phyloP scores from a whole-genome alignment of 1,139 yeast genomes.

The Hansenula anomala region DNA sequence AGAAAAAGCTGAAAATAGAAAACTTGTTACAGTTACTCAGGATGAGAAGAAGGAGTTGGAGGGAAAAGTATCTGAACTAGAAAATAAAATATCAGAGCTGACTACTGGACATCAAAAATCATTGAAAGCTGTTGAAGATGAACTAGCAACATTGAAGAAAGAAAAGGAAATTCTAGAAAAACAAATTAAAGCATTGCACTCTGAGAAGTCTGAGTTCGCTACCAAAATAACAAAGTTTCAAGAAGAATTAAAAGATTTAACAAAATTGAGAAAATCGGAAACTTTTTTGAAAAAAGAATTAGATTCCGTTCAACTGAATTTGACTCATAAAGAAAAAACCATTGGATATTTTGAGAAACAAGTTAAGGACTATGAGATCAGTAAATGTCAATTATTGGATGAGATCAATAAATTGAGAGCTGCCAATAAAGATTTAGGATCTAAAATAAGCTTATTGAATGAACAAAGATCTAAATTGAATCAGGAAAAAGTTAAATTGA shows the following conservation, averaged over 20 bases:
- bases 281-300: slow-evolving; percentile 21
- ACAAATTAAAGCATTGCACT: slow-evolving; percentile 27
- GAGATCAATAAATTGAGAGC: slow-evolving; percentile 22
- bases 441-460: slow-evolving; percentile 8
- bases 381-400: slow-evolving; percentile 21
- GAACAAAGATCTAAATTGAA: slow-evolving; percentile 27
- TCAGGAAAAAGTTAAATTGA: slow-evolving; percentile 33
- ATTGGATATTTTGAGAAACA: slow-evolving; percentile 42
- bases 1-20: slow-evolving; percentile 10
- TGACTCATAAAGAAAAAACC: slow-evolving; percentile 45
- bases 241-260: slow-evolving; percentile 28
- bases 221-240: slow-evolving; percentile 21
- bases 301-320: slow-evolving; percentile 12
- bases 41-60: slow-evolving; percentile 2
- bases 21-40: slow-evolving; percentile 1
- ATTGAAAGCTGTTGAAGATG: slow-evolving; percentile 4
- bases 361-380: slow-evolving; percentile 29
- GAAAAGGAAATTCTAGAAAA: slow-evolving; percentile 26
- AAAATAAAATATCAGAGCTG: slow-evolving; percentile 10
- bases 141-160: slow-evolving; percentile 20
- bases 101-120: slow-evolving; percentile 11
- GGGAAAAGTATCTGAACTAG: slow-evolving; percentile 3
- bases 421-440: slow-evolving; percentile 22
- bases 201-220: slow-evolving; percentile 31
- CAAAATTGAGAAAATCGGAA: slow-evolving; percentile 25